Base-by-base conservation (phyloP, 2,329 filamentous ascomycete species). In the Rhynchosporium secalis region DNA sequence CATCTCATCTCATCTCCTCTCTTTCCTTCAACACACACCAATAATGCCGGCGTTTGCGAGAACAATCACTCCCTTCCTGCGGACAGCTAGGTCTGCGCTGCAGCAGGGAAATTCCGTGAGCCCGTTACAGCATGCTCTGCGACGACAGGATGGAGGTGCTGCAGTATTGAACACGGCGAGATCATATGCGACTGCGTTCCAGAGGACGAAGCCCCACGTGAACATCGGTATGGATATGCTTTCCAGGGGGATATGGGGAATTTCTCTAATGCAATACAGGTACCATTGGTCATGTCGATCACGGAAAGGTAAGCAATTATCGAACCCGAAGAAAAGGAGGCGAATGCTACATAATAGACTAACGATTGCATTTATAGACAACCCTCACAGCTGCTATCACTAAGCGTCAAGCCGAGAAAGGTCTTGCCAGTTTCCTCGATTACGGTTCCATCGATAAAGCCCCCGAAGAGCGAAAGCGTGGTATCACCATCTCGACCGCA, bases 371-470 rank as follows among this genome's bases (percentile, higher is more conserved):
- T 38, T 61, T 43, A 56, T 67, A 98, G 95, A 99, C 95, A 63
- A 99, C 95, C 67, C 87, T 99, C 76, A 98, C 95, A 72, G 95
- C 95, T 68, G 95, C 95, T 75, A 99, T 99, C 82, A 99, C 95
- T 75, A 99, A 99, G 84, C 86, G 94, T 77, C 95, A 98, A 80
- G 87, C 95, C 72, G 90, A 94, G 75, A 97, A 97, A 83, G 94
- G 95, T 67, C 82, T 91, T 73, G 95, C 95, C 76, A 92, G 81
- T 81, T 99, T 95, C 83, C 89, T 98, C 76, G 95, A 98, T 61
- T 99, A 99, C 84, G 92, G 91, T 76, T 83, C 95, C 75, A 99
- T 99, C 77, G 95, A 99, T 83, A 99, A 98, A 83, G 95, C 95
- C 60, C 95, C 95, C 69, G 95, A 99, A 81, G 95, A 99, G 86